Percentiles rank a stretch among this genome's conserved stretches.
Evolutionary conservation across 2,329 filamentous ascomycete genomes (phyloP).

Genomic region (Remersonia thermophila): DNA sequence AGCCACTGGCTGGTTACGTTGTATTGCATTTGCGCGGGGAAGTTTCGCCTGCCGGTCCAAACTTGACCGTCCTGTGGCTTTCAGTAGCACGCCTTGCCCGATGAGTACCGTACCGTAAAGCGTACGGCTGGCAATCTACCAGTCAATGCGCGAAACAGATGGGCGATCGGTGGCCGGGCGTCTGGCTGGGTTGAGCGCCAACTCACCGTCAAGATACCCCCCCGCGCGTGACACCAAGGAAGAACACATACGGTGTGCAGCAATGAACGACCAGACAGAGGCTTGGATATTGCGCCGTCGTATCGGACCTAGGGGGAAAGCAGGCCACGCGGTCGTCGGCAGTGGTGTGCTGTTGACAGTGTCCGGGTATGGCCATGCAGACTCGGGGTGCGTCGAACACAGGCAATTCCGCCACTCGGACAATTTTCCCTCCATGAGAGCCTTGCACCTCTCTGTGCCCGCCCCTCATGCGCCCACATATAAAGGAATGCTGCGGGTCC

Average conservation of each 20-base stretch:
- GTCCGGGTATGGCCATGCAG: slow-evolving; percentile 14
- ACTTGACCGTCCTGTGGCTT: no score
- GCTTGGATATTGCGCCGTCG: no score
- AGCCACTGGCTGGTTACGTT: slow-evolving; percentile 3
- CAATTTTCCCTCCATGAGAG: slow-evolving; percentile 8
- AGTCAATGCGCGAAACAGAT: slow-evolving; percentile 7
- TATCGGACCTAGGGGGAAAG: no score
- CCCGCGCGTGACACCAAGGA: not conserved
- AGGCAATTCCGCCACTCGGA: slow-evolving; percentile 10
- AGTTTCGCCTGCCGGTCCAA: not conserved
- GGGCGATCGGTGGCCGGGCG: not conserved
- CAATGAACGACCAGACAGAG: no score
- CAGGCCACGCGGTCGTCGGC: no score
- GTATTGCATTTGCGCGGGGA: slow-evolving; percentile 13
- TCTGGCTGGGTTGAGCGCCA: not conserved
- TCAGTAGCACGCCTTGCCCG: no score
- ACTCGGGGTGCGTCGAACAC: slow-evolving; percentile 1
- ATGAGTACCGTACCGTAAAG: not conserved
- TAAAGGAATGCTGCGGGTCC: no score
- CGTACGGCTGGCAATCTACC: slow-evolving; percentile 8
- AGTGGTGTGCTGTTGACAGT: not conserved
- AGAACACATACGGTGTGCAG: no score
- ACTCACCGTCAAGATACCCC: no score
- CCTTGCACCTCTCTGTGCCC: not conserved
- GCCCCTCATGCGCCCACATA: no score